phyloP scores from a whole-genome alignment of 2,329 filamentous ascomycete genomes.

The Aspergillus sergii region DNA sequence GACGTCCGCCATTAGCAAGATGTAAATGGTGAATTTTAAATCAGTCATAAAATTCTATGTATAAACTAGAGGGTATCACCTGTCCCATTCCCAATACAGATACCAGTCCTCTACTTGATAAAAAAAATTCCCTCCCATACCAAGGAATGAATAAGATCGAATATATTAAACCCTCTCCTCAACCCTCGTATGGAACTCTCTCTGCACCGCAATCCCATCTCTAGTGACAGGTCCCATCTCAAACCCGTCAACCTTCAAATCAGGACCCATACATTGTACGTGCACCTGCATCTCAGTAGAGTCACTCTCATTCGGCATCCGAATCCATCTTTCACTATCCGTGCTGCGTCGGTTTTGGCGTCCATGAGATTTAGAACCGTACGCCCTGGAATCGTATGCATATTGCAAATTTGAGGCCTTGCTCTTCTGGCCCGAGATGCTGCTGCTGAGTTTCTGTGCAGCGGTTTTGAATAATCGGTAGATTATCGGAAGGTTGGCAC shows the following conservation, averaged over 20 bases:
- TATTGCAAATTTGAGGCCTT: constrained; percentile 3
- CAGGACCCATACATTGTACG: not conserved
- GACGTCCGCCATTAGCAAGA: not conserved
- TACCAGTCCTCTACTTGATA: too few relatives aligned
- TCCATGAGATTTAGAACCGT: not conserved
- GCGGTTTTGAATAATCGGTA: constrained; percentile 10
- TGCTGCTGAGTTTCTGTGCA: constrained; percentile 8
- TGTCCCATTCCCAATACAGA: not conserved
- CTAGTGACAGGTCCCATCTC: not conserved
- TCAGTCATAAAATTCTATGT: too few relatives aligned
- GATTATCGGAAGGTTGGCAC: constrained; percentile 13
- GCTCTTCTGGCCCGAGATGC: not conserved
- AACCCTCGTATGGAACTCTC: not conserved
- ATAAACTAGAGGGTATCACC: not conserved
- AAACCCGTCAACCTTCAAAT: not conserved
- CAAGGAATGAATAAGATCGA: not conserved
- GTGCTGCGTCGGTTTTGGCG: not conserved
- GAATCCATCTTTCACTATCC: constrained; percentile 8
- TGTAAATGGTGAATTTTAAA: not conserved
- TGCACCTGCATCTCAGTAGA: not conserved
- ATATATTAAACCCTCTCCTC: not conserved
- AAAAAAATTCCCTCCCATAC: not conserved
- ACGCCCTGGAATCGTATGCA: constrained; percentile 1
- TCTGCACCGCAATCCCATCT: not conserved
- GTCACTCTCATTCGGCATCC: constrained; percentile 1